Evolutionary conservation across 106 monocot genomes (phyloP).

Genomic region (Hemerocallis citrina): DNA sequence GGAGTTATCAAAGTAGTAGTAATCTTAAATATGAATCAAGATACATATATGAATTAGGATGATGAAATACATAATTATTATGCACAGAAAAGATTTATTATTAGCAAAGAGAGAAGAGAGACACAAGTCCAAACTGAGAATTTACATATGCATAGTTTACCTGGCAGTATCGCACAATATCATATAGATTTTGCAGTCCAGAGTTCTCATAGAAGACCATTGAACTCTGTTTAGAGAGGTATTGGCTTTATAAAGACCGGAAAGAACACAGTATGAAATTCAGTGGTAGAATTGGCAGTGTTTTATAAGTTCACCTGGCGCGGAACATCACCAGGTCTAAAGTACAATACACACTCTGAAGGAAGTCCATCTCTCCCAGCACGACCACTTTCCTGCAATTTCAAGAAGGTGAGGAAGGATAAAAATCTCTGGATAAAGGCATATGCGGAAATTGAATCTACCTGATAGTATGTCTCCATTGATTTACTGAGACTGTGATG

Average conservation of each 20-base stretch:
- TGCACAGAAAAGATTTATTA: background rate
- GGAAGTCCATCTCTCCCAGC: conserved; percentile 99
- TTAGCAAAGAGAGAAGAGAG: background rate
- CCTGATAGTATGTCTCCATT: conserved; percentile 99
- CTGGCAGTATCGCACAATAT: conserved; percentile 97
- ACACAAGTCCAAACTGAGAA: background rate
- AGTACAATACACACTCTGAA: conserved; percentile 93
- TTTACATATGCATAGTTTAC: conserved; percentile 19
- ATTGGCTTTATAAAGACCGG: background rate
- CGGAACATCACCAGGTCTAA: conserved; percentile 83
- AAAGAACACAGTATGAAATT: background rate
- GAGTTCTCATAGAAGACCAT: conserved; percentile 99
- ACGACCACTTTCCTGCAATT: conserved; percentile 89
- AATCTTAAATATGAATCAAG: too few species aligned
- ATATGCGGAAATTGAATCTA: conserved; percentile 12
- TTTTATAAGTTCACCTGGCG: conserved; percentile 44
- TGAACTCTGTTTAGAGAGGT: conserved; percentile 59
- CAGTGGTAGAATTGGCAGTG: background rate
- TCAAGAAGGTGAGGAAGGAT: conserved; percentile 11
- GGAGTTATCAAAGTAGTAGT: too few species aligned
- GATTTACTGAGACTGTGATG: conserved; percentile 99
- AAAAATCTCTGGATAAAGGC: background rate
- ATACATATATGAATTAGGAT: too few species aligned
- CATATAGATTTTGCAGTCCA: conserved; percentile 98
- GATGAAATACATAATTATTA: too few species aligned